These are phyloP conservation scores for Dipteronia sinensis DNA, from an alignment of 345 rosid genomes.

Conservation along the genomic window DNA sequence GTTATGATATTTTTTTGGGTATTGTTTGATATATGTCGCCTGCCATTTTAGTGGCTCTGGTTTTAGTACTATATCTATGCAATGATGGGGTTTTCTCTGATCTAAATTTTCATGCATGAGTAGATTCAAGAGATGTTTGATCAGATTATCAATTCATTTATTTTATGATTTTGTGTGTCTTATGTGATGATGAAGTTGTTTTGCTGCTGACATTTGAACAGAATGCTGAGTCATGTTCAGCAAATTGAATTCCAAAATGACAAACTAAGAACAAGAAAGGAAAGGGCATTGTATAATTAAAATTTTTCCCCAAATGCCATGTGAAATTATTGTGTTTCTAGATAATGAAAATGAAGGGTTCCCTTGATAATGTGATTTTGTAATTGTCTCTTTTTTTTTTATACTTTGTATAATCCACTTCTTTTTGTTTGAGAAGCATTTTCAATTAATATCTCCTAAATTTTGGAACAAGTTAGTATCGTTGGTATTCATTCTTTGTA, in stretches of 20 bases:
- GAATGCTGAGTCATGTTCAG: slow-evolving; percentile 5
- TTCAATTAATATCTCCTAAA: not conserved
- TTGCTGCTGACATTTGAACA: slow-evolving; percentile 4
- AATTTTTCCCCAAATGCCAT: not conserved
- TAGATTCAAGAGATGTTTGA: slow-evolving; percentile 3
- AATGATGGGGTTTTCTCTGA: not conserved
- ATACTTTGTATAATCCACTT: not conserved
- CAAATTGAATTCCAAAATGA: not conserved
- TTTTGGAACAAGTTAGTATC: not conserved
- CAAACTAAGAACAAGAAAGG: not conserved
- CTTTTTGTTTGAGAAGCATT: not conserved
- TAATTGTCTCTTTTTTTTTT: not conserved
- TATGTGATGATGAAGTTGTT: not conserved
- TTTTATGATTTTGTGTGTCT: not conserved
- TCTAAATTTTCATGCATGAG: not conserved
- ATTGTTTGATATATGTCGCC: not conserved
- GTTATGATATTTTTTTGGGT: not conserved
- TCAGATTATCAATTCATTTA: not conserved
- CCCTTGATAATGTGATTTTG: not conserved
- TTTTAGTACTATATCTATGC: not conserved
- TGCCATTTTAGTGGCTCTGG: slow-evolving; percentile 7
- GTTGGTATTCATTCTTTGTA: not conserved
- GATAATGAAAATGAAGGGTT: not conserved
- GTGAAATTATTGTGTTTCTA: not conserved
- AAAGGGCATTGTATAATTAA: not conserved